Conservation (phyloP, 768 basidiomycete species). For the Lactifluus echinatus region DNA sequence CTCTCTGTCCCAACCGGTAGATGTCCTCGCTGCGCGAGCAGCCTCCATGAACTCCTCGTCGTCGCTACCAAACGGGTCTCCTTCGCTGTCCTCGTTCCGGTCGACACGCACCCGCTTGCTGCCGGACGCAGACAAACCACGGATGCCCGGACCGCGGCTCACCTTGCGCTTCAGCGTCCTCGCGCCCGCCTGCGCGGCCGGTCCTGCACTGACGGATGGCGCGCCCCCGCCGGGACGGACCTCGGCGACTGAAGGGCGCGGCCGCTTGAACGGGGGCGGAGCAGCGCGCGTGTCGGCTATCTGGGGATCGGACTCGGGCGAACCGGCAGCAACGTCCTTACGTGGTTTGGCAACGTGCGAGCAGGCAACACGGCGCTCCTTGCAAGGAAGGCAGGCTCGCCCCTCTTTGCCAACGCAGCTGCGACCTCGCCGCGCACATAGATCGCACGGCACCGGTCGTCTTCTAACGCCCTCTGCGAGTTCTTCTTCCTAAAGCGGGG, state of each 20-base stretch:
- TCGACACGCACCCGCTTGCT: slow-evolving; percentile 14
- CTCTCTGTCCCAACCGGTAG: slow-evolving; percentile 6
- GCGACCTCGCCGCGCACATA: slow-evolving; percentile 11
- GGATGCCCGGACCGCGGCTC: slow-evolving; percentile 9
- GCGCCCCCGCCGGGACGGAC: not conserved
- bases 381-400: slow-evolving; percentile 16
- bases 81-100: slow-evolving; percentile 14
- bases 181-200: slow-evolving; percentile 6
- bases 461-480: slow-evolving; percentile 16
- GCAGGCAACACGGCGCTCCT: slow-evolving; percentile 18
- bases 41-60: slow-evolving; percentile 18
- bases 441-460: slow-evolving; percentile 12
- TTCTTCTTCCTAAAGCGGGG: slow-evolving; percentile 12
- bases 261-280: slow-evolving; percentile 3
- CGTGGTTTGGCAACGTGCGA: slow-evolving; percentile 18
- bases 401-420: slow-evolving; percentile 16
- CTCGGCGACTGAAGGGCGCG: slow-evolving; percentile 2
- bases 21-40: slow-evolving; percentile 9
- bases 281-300: not conserved
- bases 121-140: not conserved
- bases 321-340: slow-evolving; percentile 10
- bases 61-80: slow-evolving; percentile 15
- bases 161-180: slow-evolving; percentile 14
- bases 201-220: slow-evolving; percentile 1
- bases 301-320: slow-evolving; percentile 14